phyloP scores from a whole-genome alignment of 192 early-diverging fungal species.

The Mortierella alpina region DNA sequence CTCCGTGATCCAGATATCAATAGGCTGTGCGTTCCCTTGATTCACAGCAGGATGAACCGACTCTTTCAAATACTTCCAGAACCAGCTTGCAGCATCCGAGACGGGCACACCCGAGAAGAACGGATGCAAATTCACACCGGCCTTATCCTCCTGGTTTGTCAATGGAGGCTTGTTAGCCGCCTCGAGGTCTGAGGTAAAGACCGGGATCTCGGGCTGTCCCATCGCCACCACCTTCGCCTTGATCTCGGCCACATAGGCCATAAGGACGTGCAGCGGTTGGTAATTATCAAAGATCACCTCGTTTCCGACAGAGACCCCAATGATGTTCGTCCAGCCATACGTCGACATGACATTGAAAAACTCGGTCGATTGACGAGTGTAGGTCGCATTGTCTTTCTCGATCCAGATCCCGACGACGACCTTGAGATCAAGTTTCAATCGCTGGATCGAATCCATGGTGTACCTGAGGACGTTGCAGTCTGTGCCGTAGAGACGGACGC shows the following conservation, averaged over 20 bases:
- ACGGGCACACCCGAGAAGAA: conserved; percentile 55
- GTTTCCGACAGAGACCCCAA: conserved; percentile 59
- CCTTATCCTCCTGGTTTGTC: conserved; percentile 39
- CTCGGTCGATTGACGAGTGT: conserved; percentile 39
- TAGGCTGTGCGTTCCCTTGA: not conserved
- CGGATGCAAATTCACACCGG: conserved; percentile 57
- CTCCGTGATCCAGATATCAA: conserved; percentile 51
- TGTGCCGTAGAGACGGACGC: conserved; percentile 58
- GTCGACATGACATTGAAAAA: conserved; percentile 35
- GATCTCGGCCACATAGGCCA: conserved; percentile 39
- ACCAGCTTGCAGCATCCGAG: conserved; percentile 51
- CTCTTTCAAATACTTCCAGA: conserved; percentile 48
- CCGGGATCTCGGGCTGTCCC: conserved; percentile 48
- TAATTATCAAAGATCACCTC: conserved; percentile 55
- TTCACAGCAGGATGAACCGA: conserved; percentile 29
- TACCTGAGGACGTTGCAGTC: conserved; percentile 54
- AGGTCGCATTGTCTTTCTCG: conserved; percentile 47
- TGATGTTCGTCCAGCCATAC: conserved; percentile 48
- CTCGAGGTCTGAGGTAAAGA: conserved; percentile 54
- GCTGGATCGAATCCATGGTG: conserved; percentile 44
- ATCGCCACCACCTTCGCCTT: conserved; percentile 31
- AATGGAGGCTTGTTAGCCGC: conserved; percentile 20
- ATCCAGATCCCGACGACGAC: conserved; percentile 57
- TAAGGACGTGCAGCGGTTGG: conserved; percentile 3
- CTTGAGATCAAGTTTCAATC: conserved; percentile 53